Evolutionary conservation across 768 basidiomycete genomes (phyloP), one percentile per base, ranked within the genome.

Genomic region (Obba rivulosa): DNA sequence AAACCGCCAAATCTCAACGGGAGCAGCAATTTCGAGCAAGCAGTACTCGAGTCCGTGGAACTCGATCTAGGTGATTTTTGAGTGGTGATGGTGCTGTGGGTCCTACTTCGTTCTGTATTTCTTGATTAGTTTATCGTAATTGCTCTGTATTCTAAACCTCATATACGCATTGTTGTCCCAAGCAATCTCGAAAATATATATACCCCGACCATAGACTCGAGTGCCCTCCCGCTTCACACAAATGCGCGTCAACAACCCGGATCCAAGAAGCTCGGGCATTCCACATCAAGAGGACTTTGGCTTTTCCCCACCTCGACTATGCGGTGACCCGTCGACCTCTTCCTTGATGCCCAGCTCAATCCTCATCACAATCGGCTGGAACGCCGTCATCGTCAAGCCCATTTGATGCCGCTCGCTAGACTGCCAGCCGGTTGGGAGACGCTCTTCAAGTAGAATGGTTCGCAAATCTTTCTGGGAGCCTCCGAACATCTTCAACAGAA

Each of bases 21-120:
- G 49, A 75, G 76, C 58, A 68, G 69, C 17, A 71, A 73, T 28
- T 71, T 84, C 45, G 80, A 83, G 59, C 70, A 76, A 4, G 69
- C 75, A 17, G 63, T 87, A 34, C 76, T 85, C 54, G 80, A 84
- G 41, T 74, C 74, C 23, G 74, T 89, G 55, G 86, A 89, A 54
- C 74, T 89, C 50, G 86, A 89, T 63, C 69, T 89, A 39, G 87
- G 87, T 43, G 87, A 89, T 65, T 89, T 89, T 64, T 89, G 70
- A 65, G 40, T 34, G 5, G 34, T 22, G 34, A 7, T 5, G 28
- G 7, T 31, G 28, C 28, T 13, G 28, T 31, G 28, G 28, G 5
- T 31, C 7, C 7, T 31, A 31, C 28, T 13, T 31, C 28, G 28
- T 31, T 31, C 13, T 31, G 28, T 31, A 31, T 31, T 13, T 13